These are phyloP conservation scores for Ogataea saltuana DNA, from an alignment of 805 yeast species.

Conservation along the genomic window DNA sequence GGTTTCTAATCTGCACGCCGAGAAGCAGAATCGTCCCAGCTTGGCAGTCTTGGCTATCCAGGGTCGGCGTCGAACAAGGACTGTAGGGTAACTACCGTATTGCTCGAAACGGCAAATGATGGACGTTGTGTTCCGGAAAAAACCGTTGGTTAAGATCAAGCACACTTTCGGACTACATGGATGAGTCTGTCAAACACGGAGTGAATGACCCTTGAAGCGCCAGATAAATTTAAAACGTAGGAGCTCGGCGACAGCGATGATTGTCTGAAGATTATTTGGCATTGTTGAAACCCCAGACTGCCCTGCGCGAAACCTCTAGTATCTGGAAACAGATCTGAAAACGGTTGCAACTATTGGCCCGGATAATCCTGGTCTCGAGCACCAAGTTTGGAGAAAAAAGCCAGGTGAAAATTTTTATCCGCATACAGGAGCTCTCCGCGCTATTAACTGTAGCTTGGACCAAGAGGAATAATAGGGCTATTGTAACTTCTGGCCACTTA, in stretches of 20 bases:
- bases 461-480: background rate
- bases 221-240: too few relatives aligned
- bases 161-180: too few relatives aligned
- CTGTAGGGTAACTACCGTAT: too few relatives aligned
- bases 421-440: slow-evolving; percentile 1
- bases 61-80: too few relatives aligned
- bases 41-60: too few relatives aligned
- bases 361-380: background rate
- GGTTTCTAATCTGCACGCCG: too few relatives aligned
- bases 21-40: too few relatives aligned
- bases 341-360: background rate
- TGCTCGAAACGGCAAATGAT: too few relatives aligned
- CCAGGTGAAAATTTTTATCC: background rate
- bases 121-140: background rate
- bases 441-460: background rate
- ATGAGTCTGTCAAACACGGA: background rate
- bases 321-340: slow-evolving; percentile 1
- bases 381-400: background rate
- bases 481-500: background rate
- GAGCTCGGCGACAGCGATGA: too few relatives aligned
- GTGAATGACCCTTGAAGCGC: slow-evolving; percentile 3
- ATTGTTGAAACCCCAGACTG: slow-evolving; percentile 8
- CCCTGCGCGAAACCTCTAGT: background rate
- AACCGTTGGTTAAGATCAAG: too few relatives aligned
- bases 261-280: background rate